Evolutionary conservation across 2,329 filamentous ascomycete genomes (phyloP).

Genomic region (Alternaria triticimaculans): DNA sequence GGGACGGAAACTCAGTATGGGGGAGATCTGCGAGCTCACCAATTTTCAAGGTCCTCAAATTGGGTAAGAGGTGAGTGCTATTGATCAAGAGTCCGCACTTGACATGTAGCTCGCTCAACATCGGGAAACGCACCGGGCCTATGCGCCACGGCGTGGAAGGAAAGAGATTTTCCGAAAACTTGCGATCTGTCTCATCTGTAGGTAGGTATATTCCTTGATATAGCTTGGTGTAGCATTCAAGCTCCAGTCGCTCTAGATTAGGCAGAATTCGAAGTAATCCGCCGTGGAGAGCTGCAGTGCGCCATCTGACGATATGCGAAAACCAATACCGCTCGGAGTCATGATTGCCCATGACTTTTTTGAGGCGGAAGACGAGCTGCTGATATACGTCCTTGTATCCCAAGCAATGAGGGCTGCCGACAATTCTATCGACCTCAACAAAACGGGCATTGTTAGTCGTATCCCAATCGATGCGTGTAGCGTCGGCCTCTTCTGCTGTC

Average conservation of each 20-base stretch:
- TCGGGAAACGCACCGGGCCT: background rate
- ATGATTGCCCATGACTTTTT: background rate
- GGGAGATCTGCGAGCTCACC: background rate
- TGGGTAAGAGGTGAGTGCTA: background rate
- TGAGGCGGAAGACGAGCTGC: background rate
- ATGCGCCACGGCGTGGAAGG: background rate
- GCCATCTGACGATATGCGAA: background rate
- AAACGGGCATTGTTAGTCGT: background rate
- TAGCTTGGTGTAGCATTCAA: background rate
- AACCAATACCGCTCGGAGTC: background rate
- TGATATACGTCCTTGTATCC: background rate
- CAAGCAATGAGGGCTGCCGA: background rate
- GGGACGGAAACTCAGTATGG: background rate
- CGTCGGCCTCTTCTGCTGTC: background rate
- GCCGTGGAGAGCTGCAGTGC: background rate
- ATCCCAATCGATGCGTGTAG: background rate
- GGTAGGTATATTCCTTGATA: background rate
- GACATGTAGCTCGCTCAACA: background rate
- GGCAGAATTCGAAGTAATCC: background rate
- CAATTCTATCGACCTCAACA: background rate
- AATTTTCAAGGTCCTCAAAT: background rate
- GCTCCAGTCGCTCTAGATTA: background rate
- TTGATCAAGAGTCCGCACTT: background rate
- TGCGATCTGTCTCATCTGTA: background rate
- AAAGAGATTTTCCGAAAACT: background rate